phyloP scores from a whole-genome alignment of 2,329 filamentous ascomycete species.

The Ophiostoma tasmaniense region DNA sequence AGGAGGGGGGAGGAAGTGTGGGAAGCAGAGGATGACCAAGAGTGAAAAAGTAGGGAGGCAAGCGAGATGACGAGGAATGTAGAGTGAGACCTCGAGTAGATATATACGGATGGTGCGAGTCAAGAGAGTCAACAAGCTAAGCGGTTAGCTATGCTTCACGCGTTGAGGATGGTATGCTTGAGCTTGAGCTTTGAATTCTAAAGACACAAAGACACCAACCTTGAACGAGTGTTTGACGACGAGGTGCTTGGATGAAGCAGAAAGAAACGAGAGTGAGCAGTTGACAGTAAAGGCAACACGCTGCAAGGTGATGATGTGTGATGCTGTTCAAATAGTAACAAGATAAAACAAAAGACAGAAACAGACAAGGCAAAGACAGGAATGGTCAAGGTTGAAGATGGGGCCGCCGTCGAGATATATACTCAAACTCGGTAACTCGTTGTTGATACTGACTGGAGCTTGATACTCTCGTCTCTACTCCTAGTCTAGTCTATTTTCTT shows the following conservation, averaged over 20 bases:
- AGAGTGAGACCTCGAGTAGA: constrained; percentile 2
- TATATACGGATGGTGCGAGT: background rate
- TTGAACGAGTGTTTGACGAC: background rate
- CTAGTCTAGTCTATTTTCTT: background rate
- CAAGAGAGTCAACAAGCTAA: background rate
- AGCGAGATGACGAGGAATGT: background rate
- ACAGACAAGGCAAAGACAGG: background rate
- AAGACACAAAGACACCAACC: background rate
- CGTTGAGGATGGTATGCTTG: background rate
- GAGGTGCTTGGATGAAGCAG: background rate
- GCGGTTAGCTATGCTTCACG: background rate
- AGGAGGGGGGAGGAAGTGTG: background rate
- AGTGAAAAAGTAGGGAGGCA: background rate
- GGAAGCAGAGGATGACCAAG: background rate
- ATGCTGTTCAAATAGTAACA: background rate
- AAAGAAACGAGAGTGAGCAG: background rate
- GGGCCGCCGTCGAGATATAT: constrained; percentile 19
- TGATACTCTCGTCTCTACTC: constrained; percentile 5
- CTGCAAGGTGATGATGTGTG: background rate
- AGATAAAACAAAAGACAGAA: constrained; percentile 1
- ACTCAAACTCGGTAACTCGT: constrained; percentile 6
- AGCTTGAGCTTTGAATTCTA: background rate
- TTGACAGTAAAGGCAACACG: background rate
- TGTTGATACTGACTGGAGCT: constrained; percentile 7
- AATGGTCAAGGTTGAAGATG: constrained; percentile 8